phyloP scores from a whole-genome alignment of 768 basidiomycete genomes.

The Russula sp. region DNA sequence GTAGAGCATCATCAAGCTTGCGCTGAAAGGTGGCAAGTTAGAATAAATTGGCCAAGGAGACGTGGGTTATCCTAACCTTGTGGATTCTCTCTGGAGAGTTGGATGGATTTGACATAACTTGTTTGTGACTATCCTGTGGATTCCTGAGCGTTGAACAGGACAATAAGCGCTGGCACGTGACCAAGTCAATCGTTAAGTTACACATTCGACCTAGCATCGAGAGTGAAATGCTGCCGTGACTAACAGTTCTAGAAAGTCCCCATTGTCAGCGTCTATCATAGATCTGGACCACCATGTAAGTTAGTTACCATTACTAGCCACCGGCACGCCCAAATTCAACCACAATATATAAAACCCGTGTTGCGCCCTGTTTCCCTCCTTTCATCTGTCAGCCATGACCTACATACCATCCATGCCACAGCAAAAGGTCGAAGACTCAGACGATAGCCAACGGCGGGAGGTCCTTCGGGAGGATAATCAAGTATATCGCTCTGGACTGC shows the following conservation, averaged over 20 bases:
- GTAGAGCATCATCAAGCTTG: constrained; percentile 78
- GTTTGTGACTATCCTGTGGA: too few species aligned
- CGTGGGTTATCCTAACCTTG: neutral
- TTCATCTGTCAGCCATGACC: constrained; percentile 6
- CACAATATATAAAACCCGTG: too few species aligned
- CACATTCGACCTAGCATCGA: too few species aligned
- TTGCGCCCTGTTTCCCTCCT: neutral
- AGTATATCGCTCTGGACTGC: neutral
- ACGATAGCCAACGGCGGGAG: constrained; percentile 6
- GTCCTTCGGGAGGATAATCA: neutral
- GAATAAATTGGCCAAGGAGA: neutral
- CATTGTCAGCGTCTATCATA: too few species aligned
- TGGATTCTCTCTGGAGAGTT: constrained; percentile 1
- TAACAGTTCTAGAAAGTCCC: too few species aligned
- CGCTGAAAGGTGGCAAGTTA: constrained; percentile 39
- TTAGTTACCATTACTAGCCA: too few species aligned
- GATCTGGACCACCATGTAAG: too few species aligned
- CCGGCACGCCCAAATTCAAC: too few species aligned
- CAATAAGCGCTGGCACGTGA: neutral
- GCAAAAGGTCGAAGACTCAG: neutral
- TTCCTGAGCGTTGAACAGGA: too few species aligned
- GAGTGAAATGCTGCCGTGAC: too few species aligned
- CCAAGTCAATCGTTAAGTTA: too few species aligned
- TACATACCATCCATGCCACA: neutral
- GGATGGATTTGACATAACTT: neutral